These are phyloP conservation scores for Verticillium tricorpus DNA, from an alignment of 2,329 filamentous ascomycete species.

Conservation along the genomic window DNA sequence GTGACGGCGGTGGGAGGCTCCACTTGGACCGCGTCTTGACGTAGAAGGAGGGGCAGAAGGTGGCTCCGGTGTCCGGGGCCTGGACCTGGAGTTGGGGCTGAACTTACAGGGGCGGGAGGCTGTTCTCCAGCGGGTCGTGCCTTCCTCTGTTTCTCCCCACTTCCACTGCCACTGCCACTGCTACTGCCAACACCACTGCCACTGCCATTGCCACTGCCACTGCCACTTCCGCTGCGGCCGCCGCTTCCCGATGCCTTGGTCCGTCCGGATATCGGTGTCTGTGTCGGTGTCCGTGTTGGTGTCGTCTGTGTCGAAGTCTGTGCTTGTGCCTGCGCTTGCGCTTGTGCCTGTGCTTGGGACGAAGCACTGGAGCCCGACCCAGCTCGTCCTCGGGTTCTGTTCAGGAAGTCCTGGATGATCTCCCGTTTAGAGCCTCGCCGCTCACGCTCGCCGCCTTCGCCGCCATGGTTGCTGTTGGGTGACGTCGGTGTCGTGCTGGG, in stretches of 20 bases:
- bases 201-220: neutral
- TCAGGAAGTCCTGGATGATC: neutral
- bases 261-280: neutral
- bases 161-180: neutral
- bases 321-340: slow-evolving; percentile 2
- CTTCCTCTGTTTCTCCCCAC: neutral
- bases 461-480: neutral
- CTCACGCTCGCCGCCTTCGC: slow-evolving; percentile 1
- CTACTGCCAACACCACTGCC: neutral
- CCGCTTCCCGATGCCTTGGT: neutral
- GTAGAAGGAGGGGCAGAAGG: neutral
- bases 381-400: neutral
- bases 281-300: neutral
- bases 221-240: neutral
- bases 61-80: neutral
- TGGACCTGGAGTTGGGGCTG: neutral
- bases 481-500: neutral
- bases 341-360: neutral
- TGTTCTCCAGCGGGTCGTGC: neutral
- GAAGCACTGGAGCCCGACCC: neutral
- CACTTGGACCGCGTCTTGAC: neutral
- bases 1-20: neutral
- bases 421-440: neutral
- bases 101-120: neutral
- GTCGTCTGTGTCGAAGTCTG: neutral